Base-by-base conservation (phyloP, 352 stramenopile genomes). In the Pythium coloratum region DNA sequence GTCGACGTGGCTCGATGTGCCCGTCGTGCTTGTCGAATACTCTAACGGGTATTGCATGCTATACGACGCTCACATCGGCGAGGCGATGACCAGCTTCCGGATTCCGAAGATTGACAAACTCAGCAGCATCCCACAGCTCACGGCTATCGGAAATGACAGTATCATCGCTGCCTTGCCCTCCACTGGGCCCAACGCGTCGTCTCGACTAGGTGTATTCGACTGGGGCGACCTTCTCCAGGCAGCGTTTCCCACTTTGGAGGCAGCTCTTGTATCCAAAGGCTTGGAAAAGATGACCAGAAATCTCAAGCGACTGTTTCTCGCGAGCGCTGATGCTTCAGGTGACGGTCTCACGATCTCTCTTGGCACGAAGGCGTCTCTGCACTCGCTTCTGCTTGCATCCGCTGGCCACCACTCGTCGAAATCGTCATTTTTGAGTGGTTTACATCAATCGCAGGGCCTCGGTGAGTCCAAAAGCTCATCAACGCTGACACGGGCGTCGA, bases 11-110 rank as follows among this genome's bases (percentile, higher is more conserved):
- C 46, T 84, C 46, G 72, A 79, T 46, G 12, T 89, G 14, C 81
- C 79, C 2, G 12, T 89, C 18, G 74, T 57, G 2, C 60, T 85
- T 0, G 49, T 89, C 6, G 62, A 67, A 18, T 88, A 75, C 56
- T 89, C 79, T 36, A 86, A 72, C 30, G 81, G 81, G 6, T 77
- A 76, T 30, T 55, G 72, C 13, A 33, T 88, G 55, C 55, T 88
- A 1, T 84, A 84, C 57, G 77, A 91, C 26, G 59, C 80, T 18
- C 76, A 78, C 44, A 76, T 60, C 4, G 79, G 70, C 10, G 69
- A 79, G 16, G 81, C 79, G 0, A 76, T 86, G 20, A 73, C 70
- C 12, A 86, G 76, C 57, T 51, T 89, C 2, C 62, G 67, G 5
- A 69, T 66, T 12, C 53, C 55, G 28, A 49, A 60, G 18, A 38